Conservation (phyloP, 768 basidiomycete genomes). For the Mycena metata region DNA sequence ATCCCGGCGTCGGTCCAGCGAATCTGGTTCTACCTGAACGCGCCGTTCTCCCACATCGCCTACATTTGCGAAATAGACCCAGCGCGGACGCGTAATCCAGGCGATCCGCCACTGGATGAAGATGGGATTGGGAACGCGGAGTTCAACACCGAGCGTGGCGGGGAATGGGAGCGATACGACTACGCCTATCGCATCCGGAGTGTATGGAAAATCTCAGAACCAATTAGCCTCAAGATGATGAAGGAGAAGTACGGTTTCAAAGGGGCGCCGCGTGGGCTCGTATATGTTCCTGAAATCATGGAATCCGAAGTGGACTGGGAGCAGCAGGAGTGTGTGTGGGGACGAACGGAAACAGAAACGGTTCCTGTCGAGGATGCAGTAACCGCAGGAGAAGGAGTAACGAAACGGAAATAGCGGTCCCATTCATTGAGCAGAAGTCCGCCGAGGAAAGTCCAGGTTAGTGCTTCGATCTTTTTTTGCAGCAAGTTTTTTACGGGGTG, state of each 20-base stretch:
- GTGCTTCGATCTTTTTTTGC: too few relatives aligned
- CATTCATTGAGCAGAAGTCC: too few relatives aligned
- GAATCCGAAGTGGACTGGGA: conserved; percentile 10
- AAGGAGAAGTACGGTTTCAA: conserved; percentile 23
- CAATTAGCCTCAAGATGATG: conserved; percentile 30
- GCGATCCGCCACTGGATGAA: conserved; percentile 35
- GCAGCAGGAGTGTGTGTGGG: conserved; percentile 24
- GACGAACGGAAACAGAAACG: not conserved
- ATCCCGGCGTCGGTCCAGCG: conserved; percentile 39
- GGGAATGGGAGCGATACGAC: conserved; percentile 37
- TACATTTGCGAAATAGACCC: conserved; percentile 41
- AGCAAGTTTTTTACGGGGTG: too few relatives aligned
- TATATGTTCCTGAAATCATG: conserved; percentile 29
- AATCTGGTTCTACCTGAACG: conserved; percentile 41
- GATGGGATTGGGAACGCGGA: conserved; percentile 38
- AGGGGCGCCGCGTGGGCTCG: conserved; percentile 33
- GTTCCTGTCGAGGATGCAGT: too few relatives aligned
- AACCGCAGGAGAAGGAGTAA: too few relatives aligned
- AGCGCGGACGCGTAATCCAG: conserved; percentile 29
- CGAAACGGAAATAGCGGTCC: too few relatives aligned
- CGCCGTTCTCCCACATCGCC: conserved; percentile 35
- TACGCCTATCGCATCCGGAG: conserved; percentile 40
- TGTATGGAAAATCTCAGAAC: conserved; percentile 27
- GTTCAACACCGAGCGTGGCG: conserved; percentile 34
- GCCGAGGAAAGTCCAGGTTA: too few relatives aligned